Evolutionary conservation across 371 early-diverging fungal genomes (phyloP).

Genomic region (Parasitella parasitica): DNA sequence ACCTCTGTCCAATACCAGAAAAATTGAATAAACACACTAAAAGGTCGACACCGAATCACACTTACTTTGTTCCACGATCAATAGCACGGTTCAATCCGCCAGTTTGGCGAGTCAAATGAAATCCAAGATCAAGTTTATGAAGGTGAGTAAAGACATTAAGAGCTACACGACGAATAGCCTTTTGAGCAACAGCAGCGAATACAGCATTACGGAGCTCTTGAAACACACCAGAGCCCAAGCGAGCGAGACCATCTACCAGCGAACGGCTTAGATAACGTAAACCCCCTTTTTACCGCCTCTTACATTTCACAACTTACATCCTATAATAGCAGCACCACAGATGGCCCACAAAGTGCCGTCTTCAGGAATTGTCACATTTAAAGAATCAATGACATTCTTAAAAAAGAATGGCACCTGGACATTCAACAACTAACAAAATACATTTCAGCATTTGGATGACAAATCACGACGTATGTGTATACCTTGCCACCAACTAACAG

Average conservation of each 20-base stretch:
- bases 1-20: slow-evolving; percentile 53
- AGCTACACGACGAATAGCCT: slow-evolving; percentile 88
- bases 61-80: slow-evolving; percentile 94
- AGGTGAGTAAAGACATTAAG: slow-evolving; percentile 87
- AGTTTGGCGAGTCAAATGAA: slow-evolving; percentile 90
- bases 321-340: slow-evolving; percentile 86
- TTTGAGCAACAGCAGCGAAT: slow-evolving; percentile 93
- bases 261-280: not conserved
- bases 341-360: slow-evolving; percentile 69
- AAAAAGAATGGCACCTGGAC: slow-evolving; percentile 95
- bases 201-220: slow-evolving; percentile 93
- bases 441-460: not conserved
- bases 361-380: slow-evolving; percentile 54
- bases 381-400: slow-evolving; percentile 85
- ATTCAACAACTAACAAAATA: slow-evolving; percentile 66
- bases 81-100: slow-evolving; percentile 95
- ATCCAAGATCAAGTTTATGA: slow-evolving; percentile 80
- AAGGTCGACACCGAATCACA: not conserved
- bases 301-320: slow-evolving; percentile 58
- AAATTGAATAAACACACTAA: too few relatives aligned
- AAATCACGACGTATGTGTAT: not conserved
- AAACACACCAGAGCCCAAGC: slow-evolving; percentile 81
- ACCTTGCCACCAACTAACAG: slow-evolving; percentile 80
- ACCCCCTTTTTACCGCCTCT: not conserved
- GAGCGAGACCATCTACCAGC: slow-evolving; percentile 77